Evolutionary conservation across 768 basidiomycete species (phyloP), one percentile per base, ranked within the genome.

Genomic region (Boletus vermiculosoides): DNA sequence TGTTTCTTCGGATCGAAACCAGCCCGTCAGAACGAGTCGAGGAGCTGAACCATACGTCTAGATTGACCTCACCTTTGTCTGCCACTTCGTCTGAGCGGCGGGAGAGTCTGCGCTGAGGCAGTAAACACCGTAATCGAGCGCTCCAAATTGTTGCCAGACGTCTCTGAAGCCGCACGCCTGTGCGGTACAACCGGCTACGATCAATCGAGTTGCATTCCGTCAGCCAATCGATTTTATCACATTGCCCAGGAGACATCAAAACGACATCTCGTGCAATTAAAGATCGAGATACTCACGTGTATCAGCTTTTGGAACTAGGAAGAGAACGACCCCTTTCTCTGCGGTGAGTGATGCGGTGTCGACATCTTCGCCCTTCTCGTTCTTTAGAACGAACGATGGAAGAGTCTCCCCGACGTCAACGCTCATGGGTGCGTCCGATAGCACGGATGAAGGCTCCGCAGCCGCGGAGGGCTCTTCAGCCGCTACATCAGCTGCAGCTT

Each of bases 91-190:
- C 73, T 93, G 92, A 1, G 89, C 88, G 9, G 79, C 65, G 0
- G 90, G 82, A 9, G 82, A 77, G 71, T 95, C 94, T 6, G 85
- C 84, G 69, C 90, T 93, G 55, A 98, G 73, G 60, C 94, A 93
- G 69, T 92, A 92, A 41, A 96, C 87, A 52, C 79, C 79, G 71
- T 85, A 97, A 30, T 63, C 61, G 56, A 81, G 68, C 6, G 82
- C 74, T 3, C 81, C 77, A 70, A 95, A 95, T 60, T 90, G 87
- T 5, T 85, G 81, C 70, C 88, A 91, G 51, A 77, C 78, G 69
- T 98, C 94, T 20, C 93, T 81, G 80, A 90, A 98, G 5, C 87
- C 90, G 69, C 95, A 98, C 0, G 95, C 94, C 71, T 98, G 94
- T 36, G 76, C 87, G 4, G 94, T 98, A 75, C 95, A 97, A 33